Percentiles rank a stretch among this genome's conserved stretches.
Conservation (phyloP, 2,329 filamentous ascomycete genomes). For the Aspergillus sp. region DNA sequence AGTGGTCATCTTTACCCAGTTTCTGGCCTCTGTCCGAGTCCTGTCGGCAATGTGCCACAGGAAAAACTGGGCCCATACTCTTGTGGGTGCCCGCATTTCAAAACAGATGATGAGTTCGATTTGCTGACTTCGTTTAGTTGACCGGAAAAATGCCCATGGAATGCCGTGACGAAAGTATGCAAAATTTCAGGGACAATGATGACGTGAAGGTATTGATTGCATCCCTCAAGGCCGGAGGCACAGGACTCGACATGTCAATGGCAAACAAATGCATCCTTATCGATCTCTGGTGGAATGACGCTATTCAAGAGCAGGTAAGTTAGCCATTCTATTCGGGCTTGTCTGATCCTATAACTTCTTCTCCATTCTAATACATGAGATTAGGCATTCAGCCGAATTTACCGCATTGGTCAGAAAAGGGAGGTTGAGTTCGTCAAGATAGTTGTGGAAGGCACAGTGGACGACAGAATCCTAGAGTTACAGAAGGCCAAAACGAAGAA, state of each 20-base stretch:
- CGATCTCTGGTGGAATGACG: slow-evolving; percentile 60
- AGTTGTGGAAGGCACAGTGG: slow-evolving; percentile 52
- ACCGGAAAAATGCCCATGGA: slow-evolving; percentile 46
- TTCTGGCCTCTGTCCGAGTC: slow-evolving; percentile 49
- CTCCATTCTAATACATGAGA: too few relatives aligned
- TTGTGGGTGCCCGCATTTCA: slow-evolving; percentile 3
- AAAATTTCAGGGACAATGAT: slow-evolving; percentile 41
- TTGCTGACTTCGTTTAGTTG: slow-evolving; percentile 26
- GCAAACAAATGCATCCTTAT: slow-evolving; percentile 55
- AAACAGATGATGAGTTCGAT: background rate
- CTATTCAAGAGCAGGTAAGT: slow-evolving; percentile 56
- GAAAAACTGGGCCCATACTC: slow-evolving; percentile 43
- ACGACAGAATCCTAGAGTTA: slow-evolving; percentile 51
- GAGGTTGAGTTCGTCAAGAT: slow-evolving; percentile 57
- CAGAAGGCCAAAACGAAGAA: slow-evolving; percentile 49
- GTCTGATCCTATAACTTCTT: too few relatives aligned
- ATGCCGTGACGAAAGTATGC: slow-evolving; percentile 43
- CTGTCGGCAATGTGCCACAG: slow-evolving; percentile 45
- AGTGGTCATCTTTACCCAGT: slow-evolving; percentile 59
- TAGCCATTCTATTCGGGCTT: too few relatives aligned
- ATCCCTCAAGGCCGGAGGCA: slow-evolving; percentile 54
- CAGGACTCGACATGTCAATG: slow-evolving; percentile 56
- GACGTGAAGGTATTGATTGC: slow-evolving; percentile 49
- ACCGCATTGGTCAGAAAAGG: slow-evolving; percentile 60
- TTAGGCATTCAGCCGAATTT: slow-evolving; percentile 49